phyloP scores from a whole-genome alignment of 106 monocot genomes.

The Ottelia alismoides region DNA sequence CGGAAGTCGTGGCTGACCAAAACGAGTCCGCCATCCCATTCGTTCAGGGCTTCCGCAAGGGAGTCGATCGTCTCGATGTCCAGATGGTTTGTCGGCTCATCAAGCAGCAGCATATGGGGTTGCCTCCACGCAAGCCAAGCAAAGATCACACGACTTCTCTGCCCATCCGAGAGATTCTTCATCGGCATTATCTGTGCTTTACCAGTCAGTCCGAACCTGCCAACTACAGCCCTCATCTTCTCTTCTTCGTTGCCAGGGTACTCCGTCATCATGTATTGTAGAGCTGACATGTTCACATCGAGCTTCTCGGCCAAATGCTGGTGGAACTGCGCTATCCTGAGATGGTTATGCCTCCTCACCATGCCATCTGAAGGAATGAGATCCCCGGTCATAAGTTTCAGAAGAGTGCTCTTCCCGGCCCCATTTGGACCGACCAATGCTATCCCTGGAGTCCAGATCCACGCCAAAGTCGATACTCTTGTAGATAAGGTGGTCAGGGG shows the following conservation, averaged over 20 bases:
- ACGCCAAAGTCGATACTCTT: conserved; percentile 88
- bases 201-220: conserved; percentile 72
- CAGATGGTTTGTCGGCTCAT: conserved; percentile 84
- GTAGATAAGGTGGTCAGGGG: conserved; percentile 83
- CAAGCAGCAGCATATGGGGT: conserved; percentile 72
- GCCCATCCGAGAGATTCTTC: conserved; percentile 80
- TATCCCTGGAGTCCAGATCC: conserved; percentile 86
- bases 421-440: conserved; percentile 96
- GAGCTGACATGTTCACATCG: conserved; percentile 79
- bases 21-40: conserved; percentile 80
- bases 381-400: conserved; percentile 97
- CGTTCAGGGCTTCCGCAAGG: conserved; percentile 69
- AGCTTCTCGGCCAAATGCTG: conserved; percentile 94
- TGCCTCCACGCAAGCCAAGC: conserved; percentile 77
- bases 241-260: conserved; percentile 91
- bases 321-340: conserved; percentile 90
- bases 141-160: conserved; percentile 75
- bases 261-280: conserved; percentile 79
- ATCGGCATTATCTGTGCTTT: conserved; percentile 87
- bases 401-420: conserved; percentile 96
- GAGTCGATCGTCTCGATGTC: conserved; percentile 88
- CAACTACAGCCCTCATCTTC: conserved; percentile 75
- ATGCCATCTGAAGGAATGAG: conserved; percentile 77
- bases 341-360: conserved; percentile 92
- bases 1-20: conserved; percentile 87